Evolutionary conservation across 257 asterid genomes (phyloP).

Genomic region (Fraxinus pennsylvanica): DNA sequence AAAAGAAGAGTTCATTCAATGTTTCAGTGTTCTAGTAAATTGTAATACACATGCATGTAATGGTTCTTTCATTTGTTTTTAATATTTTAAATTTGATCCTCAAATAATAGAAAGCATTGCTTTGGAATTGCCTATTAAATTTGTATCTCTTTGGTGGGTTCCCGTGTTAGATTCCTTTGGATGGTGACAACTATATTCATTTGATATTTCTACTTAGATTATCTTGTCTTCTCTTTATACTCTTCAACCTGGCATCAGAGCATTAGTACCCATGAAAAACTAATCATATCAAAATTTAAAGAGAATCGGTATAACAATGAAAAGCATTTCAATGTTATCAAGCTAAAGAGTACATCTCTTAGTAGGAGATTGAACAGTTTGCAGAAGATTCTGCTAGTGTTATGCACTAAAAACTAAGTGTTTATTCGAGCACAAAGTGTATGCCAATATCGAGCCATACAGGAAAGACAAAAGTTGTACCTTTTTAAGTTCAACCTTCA

Average conservation of each 20-base stretch:
- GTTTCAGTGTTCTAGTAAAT: not conserved
- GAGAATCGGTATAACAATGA: not conserved
- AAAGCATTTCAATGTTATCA: not conserved
- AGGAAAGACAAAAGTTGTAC: conserved; percentile 31
- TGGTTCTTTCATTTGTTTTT: not conserved
- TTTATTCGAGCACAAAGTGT: not conserved
- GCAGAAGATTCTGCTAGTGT: not conserved
- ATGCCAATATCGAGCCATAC: not conserved
- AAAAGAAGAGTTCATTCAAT: not conserved
- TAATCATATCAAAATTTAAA: not conserved
- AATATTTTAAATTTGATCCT: not conserved
- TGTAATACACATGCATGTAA: not conserved
- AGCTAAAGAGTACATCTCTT: not conserved
- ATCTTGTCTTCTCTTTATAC: not conserved
- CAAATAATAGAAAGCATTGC: not conserved
- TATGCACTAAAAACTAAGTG: not conserved
- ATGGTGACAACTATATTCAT: not conserved
- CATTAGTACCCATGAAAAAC: not conserved
- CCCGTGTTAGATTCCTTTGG: not conserved
- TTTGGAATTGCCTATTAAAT: not conserved
- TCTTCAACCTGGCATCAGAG: not conserved
- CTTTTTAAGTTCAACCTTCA: conserved; percentile 75
- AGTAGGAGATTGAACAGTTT: not conserved
- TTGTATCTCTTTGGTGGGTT: too few relatives aligned
- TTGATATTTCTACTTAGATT: not conserved